These are phyloP conservation scores for Aspergillus sp. DNA, from an alignment of 2,329 filamentous ascomycete species.

Conservation along the genomic window DNA sequence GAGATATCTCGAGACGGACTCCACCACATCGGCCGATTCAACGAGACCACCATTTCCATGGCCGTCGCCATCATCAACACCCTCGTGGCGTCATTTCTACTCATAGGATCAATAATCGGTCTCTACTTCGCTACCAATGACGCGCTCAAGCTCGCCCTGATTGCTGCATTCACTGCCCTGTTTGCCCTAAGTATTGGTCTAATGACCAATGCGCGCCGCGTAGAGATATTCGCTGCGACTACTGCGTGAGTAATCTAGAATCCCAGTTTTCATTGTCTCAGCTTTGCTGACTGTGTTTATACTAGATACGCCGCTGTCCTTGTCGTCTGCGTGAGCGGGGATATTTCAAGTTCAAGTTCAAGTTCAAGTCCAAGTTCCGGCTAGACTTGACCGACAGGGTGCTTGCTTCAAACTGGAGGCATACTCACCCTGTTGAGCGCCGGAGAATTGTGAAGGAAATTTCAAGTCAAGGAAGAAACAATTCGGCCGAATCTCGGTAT, in stretches of 20 bases:
- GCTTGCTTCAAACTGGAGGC: too few species aligned
- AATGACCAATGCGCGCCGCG: not conserved
- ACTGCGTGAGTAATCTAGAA: not conserved
- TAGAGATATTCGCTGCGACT: not conserved
- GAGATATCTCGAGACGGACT: not conserved
- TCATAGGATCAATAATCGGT: not conserved
- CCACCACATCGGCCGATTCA: not conserved
- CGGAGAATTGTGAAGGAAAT: too few species aligned
- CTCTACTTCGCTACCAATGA: not conserved
- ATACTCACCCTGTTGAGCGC: too few species aligned
- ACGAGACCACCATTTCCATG: not conserved
- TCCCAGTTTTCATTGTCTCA: too few species aligned
- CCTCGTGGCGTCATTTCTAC: not conserved
- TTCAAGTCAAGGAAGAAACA: too few species aligned
- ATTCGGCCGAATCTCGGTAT: too few species aligned
- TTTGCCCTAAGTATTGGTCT: conserved; percentile 1
- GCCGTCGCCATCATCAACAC: not conserved
- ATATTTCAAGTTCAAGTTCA: not conserved
- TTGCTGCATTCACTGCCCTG: not conserved
- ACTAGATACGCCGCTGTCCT: not conserved
- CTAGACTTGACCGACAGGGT: too few species aligned
- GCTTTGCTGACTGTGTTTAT: too few species aligned
- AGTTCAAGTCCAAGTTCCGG: too few species aligned
- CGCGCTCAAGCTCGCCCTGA: not conserved
- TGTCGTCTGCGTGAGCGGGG: not conserved